These are phyloP conservation scores for Elongisporangium anandrum DNA, from an alignment of 352 stramenopile species.

Conservation along the genomic window DNA sequence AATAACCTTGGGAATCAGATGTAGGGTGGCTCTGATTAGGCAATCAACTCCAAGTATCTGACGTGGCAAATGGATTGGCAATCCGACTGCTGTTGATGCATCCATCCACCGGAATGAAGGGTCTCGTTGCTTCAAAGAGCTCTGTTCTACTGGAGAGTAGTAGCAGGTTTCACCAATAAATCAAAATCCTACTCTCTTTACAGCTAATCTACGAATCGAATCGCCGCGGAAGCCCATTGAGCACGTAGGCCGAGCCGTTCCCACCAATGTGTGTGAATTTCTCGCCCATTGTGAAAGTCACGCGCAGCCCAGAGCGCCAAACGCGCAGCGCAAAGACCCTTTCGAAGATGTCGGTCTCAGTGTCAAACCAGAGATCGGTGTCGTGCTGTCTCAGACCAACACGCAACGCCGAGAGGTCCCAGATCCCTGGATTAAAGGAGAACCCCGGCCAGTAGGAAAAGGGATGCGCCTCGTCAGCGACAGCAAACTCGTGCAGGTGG, in stretches of 20 bases:
- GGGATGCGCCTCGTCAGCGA: constrained; percentile 22
- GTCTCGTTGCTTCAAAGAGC: not conserved
- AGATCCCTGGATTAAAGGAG: constrained; percentile 55
- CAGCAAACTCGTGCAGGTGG: constrained; percentile 46
- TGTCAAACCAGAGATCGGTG: constrained; percentile 14
- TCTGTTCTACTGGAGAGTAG: not conserved
- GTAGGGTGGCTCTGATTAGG: too few relatives aligned
- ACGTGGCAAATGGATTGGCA: not conserved
- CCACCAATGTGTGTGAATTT: constrained; percentile 26
- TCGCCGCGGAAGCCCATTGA: constrained; percentile 32
- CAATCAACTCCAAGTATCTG: not conserved
- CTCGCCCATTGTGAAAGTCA: constrained; percentile 15
- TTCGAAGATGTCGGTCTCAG: constrained; percentile 29
- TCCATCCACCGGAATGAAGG: not conserved
- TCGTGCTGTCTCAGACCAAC: not conserved
- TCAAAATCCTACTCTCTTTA: not conserved
- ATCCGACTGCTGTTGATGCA: not conserved
- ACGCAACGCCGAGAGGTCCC: constrained; percentile 23
- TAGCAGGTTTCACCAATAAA: not conserved
- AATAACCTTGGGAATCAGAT: too few relatives aligned
- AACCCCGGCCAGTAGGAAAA: constrained; percentile 66
- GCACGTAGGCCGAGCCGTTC: constrained; percentile 37
- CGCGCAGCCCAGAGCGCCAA: constrained; percentile 22
- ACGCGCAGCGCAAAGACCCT: constrained; percentile 23
- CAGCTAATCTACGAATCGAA: constrained; percentile 20